phyloP scores from a whole-genome alignment of 73 alveolate species.

The Paramecium biaurelia region DNA sequence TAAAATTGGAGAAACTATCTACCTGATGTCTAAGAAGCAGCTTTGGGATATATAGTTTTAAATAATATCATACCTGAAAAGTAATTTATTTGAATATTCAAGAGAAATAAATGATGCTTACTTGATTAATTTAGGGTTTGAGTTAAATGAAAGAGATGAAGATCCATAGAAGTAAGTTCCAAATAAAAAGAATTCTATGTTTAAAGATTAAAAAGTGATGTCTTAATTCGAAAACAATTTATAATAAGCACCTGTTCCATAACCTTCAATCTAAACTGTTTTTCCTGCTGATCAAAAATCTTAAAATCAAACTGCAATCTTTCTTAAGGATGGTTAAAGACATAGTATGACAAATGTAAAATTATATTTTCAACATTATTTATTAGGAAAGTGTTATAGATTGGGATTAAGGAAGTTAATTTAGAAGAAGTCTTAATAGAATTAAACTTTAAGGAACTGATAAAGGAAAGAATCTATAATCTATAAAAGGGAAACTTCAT shows the following conservation, averaged over 20 bases:
- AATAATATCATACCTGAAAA: neutral
- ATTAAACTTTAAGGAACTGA: neutral
- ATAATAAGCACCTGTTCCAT: neutral
- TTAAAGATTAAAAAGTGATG: neutral
- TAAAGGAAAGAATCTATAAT: neutral
- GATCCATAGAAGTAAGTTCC: neutral
- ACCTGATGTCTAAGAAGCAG: slow-evolving; percentile 20
- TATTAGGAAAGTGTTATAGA: neutral
- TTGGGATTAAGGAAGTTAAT: slow-evolving; percentile 19
- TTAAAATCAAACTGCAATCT: neutral
- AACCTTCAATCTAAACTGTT: slow-evolving; percentile 22
- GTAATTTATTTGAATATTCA: neutral
- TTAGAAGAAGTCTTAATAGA: neutral
- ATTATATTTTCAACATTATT: neutral
- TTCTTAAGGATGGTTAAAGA: neutral
- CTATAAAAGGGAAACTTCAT: neutral
- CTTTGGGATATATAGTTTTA: neutral
- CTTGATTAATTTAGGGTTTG: neutral
- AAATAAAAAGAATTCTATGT: neutral
- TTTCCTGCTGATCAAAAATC: neutral
- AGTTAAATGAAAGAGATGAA: neutral
- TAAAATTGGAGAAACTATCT: neutral
- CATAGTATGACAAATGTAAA: neutral
- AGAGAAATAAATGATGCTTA: slow-evolving; percentile 1
- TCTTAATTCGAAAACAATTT: neutral